Conservation (phyloP, 1,139 yeast species). For the Debaryomyces sp. region DNA sequence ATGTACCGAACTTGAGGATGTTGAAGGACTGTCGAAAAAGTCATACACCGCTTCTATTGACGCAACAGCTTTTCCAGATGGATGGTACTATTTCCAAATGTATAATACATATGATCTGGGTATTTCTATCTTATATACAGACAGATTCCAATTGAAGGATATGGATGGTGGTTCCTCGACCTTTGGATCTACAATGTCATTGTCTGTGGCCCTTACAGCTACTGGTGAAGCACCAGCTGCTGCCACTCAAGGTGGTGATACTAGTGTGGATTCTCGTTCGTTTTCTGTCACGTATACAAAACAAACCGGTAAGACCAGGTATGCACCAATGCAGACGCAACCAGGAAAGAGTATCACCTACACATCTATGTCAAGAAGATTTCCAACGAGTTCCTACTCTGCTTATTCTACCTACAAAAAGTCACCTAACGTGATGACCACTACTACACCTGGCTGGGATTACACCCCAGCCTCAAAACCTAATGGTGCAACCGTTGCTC, state of each 20-base stretch:
- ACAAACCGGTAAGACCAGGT: constrained; percentile 76
- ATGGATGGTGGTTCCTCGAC: constrained; percentile 64
- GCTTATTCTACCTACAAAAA: constrained; percentile 45
- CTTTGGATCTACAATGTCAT: constrained; percentile 12
- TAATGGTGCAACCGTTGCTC: constrained; percentile 71
- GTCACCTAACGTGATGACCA: constrained; percentile 55
- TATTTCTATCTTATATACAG: constrained; percentile 69
- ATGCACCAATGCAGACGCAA: constrained; percentile 91
- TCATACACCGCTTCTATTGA: constrained; percentile 46
- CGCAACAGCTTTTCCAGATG: constrained; percentile 53
- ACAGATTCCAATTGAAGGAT: constrained; percentile 63
- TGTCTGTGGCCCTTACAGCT: constrained; percentile 21
- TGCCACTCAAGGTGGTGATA: constrained; percentile 25
- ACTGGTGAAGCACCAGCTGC: constrained; percentile 34
- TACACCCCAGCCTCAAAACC: constrained; percentile 66
- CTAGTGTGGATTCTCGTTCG: constrained; percentile 31
- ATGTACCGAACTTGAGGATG: constrained; percentile 29
- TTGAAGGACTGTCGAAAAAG: constrained; percentile 10
- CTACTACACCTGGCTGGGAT: constrained; percentile 83
- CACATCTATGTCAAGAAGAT: constrained; percentile 62
- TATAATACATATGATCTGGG: constrained; percentile 47
- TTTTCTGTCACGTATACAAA: constrained; percentile 60
- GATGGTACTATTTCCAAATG: constrained; percentile 72
- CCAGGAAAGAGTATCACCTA: constrained; percentile 74
- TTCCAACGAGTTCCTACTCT: constrained; percentile 62